A percentile compares a stretch with the other conserved stretches of the same genome.
phyloP scores from a whole-genome alignment of 441 rosid species.

The Sinapis alba region DNA sequence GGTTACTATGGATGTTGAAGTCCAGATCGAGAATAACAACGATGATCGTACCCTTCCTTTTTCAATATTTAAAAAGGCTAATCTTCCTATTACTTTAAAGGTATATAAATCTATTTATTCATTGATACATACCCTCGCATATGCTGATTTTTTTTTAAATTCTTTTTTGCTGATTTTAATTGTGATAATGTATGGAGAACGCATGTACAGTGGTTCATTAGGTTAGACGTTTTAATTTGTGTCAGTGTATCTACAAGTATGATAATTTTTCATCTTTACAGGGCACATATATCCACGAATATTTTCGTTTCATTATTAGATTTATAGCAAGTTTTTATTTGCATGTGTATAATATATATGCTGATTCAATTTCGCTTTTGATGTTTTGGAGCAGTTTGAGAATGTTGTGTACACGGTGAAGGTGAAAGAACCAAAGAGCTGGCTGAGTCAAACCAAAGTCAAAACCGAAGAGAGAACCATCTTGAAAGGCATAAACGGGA shows the following conservation, averaged over 20 bases:
- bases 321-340: neutral
- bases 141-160: neutral
- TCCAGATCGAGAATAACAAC: constrained; percentile 18
- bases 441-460: constrained; percentile 16
- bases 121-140: neutral
- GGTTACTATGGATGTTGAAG: constrained; percentile 41
- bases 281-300: neutral
- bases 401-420: constrained; percentile 54
- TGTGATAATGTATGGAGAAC: constrained; percentile 1
- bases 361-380: constrained; percentile 16
- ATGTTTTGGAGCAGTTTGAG: constrained; percentile 49
- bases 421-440: constrained; percentile 24
- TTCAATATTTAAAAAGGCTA: constrained; percentile 43
- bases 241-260: neutral
- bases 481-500: constrained; percentile 56
- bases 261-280: neutral
- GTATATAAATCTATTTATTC: constrained; percentile 23
- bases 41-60: constrained; percentile 32
- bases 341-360: neutral
- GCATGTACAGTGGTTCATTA: neutral
- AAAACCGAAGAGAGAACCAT: constrained; percentile 46
- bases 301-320: neutral
- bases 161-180: neutral
- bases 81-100: constrained; percentile 51
- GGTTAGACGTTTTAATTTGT: neutral